A percentile compares a stretch with the other conserved stretches of the same genome.
Conservation (phyloP, 2,329 filamentous ascomycete species). For the Beauveria sp. region DNA sequence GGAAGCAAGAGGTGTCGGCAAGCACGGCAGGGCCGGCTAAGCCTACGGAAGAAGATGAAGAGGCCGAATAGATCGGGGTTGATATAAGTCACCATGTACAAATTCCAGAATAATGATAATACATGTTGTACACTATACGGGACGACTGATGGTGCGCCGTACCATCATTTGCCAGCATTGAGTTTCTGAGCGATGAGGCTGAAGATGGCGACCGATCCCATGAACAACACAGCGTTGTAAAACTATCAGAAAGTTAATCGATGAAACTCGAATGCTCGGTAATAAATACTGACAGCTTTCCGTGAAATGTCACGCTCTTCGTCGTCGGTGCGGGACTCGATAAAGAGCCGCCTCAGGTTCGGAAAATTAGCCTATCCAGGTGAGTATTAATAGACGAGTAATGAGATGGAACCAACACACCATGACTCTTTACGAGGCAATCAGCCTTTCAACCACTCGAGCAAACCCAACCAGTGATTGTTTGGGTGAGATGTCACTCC, state of each 20-base stretch:
- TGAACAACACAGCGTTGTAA: slow-evolving; percentile 94
- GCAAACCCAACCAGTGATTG: not conserved
- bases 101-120: not conserved
- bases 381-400: not conserved
- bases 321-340: slow-evolving; percentile 84
- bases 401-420: not conserved
- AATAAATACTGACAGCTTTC: slow-evolving; percentile 62
- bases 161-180: slow-evolving; percentile 40
- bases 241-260: slow-evolving; percentile 50
- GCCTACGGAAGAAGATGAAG: slow-evolving; percentile 25
- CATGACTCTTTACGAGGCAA: slow-evolving; percentile 3
- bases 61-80: slow-evolving; percentile 6
- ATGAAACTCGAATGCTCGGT: no score
- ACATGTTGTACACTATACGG: not conserved
- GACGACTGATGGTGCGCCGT: not conserved
- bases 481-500: not conserved
- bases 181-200: slow-evolving; percentile 88
- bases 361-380: slow-evolving; percentile 65
- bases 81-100: slow-evolving; percentile 16
- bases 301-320: slow-evolving; percentile 93
- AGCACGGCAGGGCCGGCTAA: slow-evolving; percentile 16
- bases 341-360: slow-evolving; percentile 91
- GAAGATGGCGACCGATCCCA: slow-evolving; percentile 92
- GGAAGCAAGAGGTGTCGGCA: slow-evolving; percentile 63
- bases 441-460: not conserved